phyloP scores from a whole-genome alignment of 768 basidiomycete species.

The Austroboletus eburneus region DNA sequence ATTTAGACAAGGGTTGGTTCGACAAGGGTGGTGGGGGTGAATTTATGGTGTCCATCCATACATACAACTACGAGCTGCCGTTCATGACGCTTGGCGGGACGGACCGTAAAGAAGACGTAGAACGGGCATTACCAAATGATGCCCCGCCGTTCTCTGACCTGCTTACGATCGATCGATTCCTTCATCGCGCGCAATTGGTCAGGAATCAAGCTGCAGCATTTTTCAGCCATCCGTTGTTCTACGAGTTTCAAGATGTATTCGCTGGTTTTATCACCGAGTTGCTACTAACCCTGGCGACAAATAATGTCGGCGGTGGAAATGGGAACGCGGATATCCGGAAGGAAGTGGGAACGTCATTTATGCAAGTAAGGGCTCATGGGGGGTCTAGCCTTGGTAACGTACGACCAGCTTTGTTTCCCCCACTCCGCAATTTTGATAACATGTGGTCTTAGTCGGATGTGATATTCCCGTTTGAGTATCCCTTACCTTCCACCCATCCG shows the following conservation, averaged over 20 bases:
- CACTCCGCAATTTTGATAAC: no score
- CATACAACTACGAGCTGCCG: slow-evolving; percentile 41
- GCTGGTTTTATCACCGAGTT: background rate
- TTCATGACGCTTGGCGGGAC: slow-evolving; percentile 31
- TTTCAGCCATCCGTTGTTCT: slow-evolving; percentile 44
- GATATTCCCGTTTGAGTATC: slow-evolving; percentile 36
- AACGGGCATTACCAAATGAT: background rate
- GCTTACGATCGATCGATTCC: slow-evolving; percentile 44
- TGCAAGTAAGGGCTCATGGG: no score
- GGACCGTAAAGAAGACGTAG: background rate
- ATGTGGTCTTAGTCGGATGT: slow-evolving; percentile 34
- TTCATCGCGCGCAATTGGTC: slow-evolving; percentile 38
- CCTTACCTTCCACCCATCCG: slow-evolving; percentile 21
- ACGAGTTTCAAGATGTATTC: slow-evolving; percentile 42
- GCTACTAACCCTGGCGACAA: slow-evolving; percentile 20
- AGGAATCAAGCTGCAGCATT: slow-evolving; percentile 33
- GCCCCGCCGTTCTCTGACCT: slow-evolving; percentile 40
- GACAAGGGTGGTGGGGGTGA: slow-evolving; percentile 41
- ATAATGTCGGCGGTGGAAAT: slow-evolving; percentile 17
- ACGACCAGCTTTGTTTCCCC: background rate
- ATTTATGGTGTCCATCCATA: slow-evolving; percentile 41
- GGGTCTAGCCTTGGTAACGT: slow-evolving; percentile 31
- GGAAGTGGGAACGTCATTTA: no score
- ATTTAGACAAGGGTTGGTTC: slow-evolving; percentile 46
- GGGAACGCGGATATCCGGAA: no score